Conservation (phyloP, 2,329 filamentous ascomycete genomes). For the Lachnum nothofagi region DNA sequence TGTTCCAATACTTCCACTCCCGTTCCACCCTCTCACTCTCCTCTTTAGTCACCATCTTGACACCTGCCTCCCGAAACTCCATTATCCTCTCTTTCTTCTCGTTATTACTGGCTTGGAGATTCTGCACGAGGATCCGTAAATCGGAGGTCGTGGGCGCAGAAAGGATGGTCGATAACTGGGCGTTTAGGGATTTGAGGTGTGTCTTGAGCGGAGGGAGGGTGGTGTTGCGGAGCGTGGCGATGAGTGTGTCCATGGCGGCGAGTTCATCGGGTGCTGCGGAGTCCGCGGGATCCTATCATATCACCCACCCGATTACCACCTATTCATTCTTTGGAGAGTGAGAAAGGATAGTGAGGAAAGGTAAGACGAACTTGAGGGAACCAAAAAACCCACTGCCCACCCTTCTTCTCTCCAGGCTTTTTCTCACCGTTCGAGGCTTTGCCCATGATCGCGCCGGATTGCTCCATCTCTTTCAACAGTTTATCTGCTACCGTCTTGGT, state of each 20-base stretch:
- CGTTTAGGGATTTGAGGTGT: constrained; percentile 42
- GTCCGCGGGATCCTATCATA: constrained; percentile 44
- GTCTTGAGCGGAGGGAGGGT: constrained; percentile 45
- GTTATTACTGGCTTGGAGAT: constrained; percentile 41
- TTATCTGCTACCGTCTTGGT: constrained; percentile 51
- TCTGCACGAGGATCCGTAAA: constrained; percentile 40
- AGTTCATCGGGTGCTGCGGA: constrained; percentile 44
- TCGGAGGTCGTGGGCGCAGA: constrained; percentile 47
- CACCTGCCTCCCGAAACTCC: constrained; percentile 35
- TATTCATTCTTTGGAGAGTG: not conserved
- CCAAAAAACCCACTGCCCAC: constrained; percentile 34
- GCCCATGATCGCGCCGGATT: constrained; percentile 54
- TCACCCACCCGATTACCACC: not conserved
- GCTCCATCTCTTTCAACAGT: constrained; percentile 57
- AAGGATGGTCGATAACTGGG: constrained; percentile 36
- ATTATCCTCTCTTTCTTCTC: constrained; percentile 38
- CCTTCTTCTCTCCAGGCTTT: constrained; percentile 23
- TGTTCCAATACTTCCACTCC: constrained; percentile 43
- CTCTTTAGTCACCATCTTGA: constrained; percentile 42
- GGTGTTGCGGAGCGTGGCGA: constrained; percentile 39
- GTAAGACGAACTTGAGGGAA: constrained; percentile 26
- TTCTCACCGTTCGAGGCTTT: constrained; percentile 33
- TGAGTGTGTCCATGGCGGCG: constrained; percentile 44
- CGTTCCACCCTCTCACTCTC: constrained; percentile 43
- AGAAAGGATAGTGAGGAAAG: constrained; percentile 1